Evolutionary conservation across 768 basidiomycete species (phyloP), one percentile per base, ranked within the genome.

Genomic region (Termitomyces eurrhizus): DNA sequence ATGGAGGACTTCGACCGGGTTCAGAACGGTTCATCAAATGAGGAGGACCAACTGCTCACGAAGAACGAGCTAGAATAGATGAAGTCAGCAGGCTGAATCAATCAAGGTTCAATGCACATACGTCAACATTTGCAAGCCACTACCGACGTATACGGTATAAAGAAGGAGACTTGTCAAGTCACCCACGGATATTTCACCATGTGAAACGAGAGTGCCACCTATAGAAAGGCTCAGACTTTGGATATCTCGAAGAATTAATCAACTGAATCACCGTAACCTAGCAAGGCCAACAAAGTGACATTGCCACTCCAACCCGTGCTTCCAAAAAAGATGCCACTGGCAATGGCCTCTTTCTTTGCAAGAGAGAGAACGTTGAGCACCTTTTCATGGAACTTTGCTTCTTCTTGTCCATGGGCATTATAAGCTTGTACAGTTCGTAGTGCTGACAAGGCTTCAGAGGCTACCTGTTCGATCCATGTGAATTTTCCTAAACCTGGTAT

Each of bases 251-350:
- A 24, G 4, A 21, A 39, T 21, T 26, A 7, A 48, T 2, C 14
- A 37, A 2, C 9, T 37, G 36, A 35, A 12, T 48, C 65, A 90
- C 95, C 96, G 68, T 97, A 99, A 48, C 94, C 93, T 36, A 99
- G 78, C 32, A 99, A 75, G 52, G 87, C 91, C 48, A 99, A 78
- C 51, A 98, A 73, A 0, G 96, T 95, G 56, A 96, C 80, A 69
- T 98, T 98, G 12, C 96, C 95, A 58, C 94, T 93, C 88, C 93
- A 91, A 1, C 93, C 90, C 0, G 89, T 93, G 56, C 87, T 86
- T 18, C 95, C 96, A 71, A 91, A 97, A 77, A 99, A 99, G 54
- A 97, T 87, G 4, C 90, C 94, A 59, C 86, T 89, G 1, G 96
- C 96, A 62, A 90, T 77, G 1, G 95, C 93, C 73, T 99, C 96